Base-by-base conservation (phyloP, 805 yeast genomes). In the Candida sithepensis region DNA sequence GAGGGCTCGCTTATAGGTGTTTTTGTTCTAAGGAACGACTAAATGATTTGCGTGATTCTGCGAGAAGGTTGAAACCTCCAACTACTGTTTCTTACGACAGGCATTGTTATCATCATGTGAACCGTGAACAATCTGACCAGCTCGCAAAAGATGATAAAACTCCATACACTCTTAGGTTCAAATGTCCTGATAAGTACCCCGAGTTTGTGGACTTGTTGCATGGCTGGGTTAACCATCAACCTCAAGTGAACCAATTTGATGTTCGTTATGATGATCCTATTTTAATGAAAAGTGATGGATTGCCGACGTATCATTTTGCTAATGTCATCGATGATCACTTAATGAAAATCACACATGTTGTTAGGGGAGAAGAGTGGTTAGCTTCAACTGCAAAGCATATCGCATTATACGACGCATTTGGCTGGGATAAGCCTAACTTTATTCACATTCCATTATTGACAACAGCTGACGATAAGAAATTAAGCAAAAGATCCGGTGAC, bases 281-380 rank as follows among this genome's bases (percentile, higher is more conserved):
- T 10, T 69, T 94, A 23, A 64, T 94, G 61, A 94, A 94, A 66
- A 86, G 96, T n/a, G 98, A 94, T 64, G 91, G 92, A 0, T 70
- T 88, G 50, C 99, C 99, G 22, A 94, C 99, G 0, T 94, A 94
- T 58, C 99, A 94, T 67, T 84, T 94, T 60, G 99, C 99, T 14
- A 92, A 88, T 59, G 96, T 94, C 6, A 79, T 94, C 3, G 99
- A 94, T 62, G 99, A 94, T 63, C 95, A 91, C 63, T 68, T 87
- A 41, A 94, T 94, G 99, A 66, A 81, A 41, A 86, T 94, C 39
- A 87, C 97, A 0, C 97, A 94, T 66, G 99, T 94, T 8, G 82
- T 94, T 4, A 74, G 99, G 55, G 99, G 99, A 30, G 99, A 94
- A 61, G 99, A 94, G 65, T 94, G 99, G 99, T 69, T 94, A 10